These are phyloP conservation scores for Haplosporangium gracile DNA, from an alignment of 192 early-diverging fungal species.

Conservation along the genomic window DNA sequence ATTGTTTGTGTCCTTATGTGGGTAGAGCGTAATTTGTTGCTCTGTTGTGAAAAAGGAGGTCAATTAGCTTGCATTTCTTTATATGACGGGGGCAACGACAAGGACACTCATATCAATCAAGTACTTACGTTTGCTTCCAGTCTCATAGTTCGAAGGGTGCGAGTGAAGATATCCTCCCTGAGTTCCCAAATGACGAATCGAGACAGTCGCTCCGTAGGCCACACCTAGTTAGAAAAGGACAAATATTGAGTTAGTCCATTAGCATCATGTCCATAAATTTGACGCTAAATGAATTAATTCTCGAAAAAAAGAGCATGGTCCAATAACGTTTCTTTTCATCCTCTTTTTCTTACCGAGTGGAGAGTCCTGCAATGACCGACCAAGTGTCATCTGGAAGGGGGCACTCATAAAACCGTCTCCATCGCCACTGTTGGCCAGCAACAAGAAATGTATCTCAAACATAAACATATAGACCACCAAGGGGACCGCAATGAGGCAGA, in stretches of 20 bases:
- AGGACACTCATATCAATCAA: background rate
- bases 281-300: background rate
- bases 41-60: slow-evolving; percentile 18
- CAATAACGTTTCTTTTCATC: background rate
- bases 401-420: slow-evolving; percentile 95
- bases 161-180: slow-evolving; percentile 86
- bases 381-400: slow-evolving; percentile 90
- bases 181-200: slow-evolving; percentile 77
- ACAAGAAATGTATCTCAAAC: slow-evolving; percentile 92
- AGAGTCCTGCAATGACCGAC: slow-evolving; percentile 66
- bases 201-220: slow-evolving; percentile 71
- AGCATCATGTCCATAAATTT: background rate
- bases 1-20: slow-evolving; percentile 89
- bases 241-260: background rate
- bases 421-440: slow-evolving; percentile 81
- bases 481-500: slow-evolving; percentile 91
- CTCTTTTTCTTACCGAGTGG: slow-evolving; percentile 29
- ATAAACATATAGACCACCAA: slow-evolving; percentile 82
- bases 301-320: background rate
- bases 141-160: slow-evolving; percentile 72
- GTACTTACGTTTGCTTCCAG: slow-evolving; percentile 80
- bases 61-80: background rate
- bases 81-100: background rate
- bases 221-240: slow-evolving; percentile 61
- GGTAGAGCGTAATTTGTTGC: slow-evolving; percentile 63